phyloP scores from a whole-genome alignment of 2,329 filamentous ascomycete species.

The Xylaria polymorpha region DNA sequence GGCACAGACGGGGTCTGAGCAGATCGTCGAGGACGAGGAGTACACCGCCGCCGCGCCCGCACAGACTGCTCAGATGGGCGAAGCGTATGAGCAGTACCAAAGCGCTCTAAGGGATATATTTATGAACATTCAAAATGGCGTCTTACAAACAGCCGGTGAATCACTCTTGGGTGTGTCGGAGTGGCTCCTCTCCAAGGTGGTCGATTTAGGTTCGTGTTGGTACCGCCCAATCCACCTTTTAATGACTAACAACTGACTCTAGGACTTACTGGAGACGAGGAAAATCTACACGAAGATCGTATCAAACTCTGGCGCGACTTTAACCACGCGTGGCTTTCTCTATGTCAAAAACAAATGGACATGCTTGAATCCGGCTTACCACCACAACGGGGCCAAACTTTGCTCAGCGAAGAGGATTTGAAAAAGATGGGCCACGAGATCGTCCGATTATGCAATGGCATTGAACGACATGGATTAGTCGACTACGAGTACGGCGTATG shows the following conservation, averaged over 20 bases:
- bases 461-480: conserved; percentile 92
- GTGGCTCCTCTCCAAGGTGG: conserved; percentile 67
- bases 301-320: conserved; percentile 93
- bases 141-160: conserved; percentile 63
- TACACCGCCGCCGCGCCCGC: conserved; percentile 54
- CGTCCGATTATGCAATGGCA: conserved; percentile 82
- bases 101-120: conserved; percentile 74
- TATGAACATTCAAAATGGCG: conserved; percentile 71
- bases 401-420: conserved; percentile 76
- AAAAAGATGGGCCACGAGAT: conserved; percentile 86
- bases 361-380: conserved; percentile 71
- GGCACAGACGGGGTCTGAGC: conserved; percentile 57
- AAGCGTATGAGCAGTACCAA: conserved; percentile 75
- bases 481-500: conserved; percentile 98
- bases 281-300: conserved; percentile 77
- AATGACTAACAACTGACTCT: conserved; percentile 46
- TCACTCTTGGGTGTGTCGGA: conserved; percentile 64
- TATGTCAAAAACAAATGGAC: conserved; percentile 87
- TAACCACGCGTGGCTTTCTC: conserved; percentile 88
- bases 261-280: conserved; percentile 89
- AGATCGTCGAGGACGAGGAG: conserved; percentile 68
- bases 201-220: conserved; percentile 63
- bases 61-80: conserved; percentile 66
- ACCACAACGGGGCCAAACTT: conserved; percentile 66
- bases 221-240: conserved; percentile 23